A percentile compares a stretch with the other conserved stretches of the same genome.
These are phyloP conservation scores for Plectosphaerella cucumerina DNA, from an alignment of 2,329 filamentous ascomycete species.

Conservation along the genomic window DNA sequence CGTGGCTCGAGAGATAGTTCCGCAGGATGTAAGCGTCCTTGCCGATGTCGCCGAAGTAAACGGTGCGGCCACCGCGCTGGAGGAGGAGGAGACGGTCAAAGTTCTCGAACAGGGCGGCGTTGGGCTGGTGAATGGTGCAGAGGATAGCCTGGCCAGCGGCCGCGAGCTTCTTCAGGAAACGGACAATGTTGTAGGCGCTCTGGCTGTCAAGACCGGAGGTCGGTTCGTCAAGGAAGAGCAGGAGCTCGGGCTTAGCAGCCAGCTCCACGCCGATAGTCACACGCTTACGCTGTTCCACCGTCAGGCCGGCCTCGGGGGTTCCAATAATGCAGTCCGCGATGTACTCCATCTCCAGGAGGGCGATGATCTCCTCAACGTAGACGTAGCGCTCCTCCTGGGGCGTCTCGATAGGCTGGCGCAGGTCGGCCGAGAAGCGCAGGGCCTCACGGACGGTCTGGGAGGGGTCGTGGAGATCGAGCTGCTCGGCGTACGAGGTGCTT, in stretches of 20 bases:
- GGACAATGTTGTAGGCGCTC: constrained; percentile 71
- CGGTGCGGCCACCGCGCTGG: constrained; percentile 72
- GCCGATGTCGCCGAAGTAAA: constrained; percentile 85
- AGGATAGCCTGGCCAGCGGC: constrained; percentile 82
- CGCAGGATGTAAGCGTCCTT: constrained; percentile 67
- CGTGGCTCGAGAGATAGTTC: constrained; percentile 56
- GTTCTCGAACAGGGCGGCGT: constrained; percentile 79
- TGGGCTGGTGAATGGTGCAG: constrained; percentile 89
- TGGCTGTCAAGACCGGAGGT: constrained; percentile 71
- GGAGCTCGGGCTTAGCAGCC: constrained; percentile 73
- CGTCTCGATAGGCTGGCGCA: constrained; percentile 52
- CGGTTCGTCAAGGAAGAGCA: constrained; percentile 76
- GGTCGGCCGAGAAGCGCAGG: constrained; percentile 57
- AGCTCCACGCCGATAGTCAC: constrained; percentile 92
- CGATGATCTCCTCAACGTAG: constrained; percentile 59
- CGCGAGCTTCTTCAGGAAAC: constrained; percentile 72
- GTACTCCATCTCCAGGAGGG: constrained; percentile 53
- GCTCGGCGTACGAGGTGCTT: constrained; percentile 59
- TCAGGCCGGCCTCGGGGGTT: constrained; percentile 63
- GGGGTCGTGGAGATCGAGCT: constrained; percentile 58
- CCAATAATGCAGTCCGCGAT: constrained; percentile 58
- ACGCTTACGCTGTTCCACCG: constrained; percentile 63
- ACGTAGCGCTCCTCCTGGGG: constrained; percentile 51
- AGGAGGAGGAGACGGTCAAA: constrained; percentile 81
- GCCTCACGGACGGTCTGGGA: constrained; percentile 61